Percentiles rank a stretch among this genome's conserved stretches.
Conservation (phyloP, 352 stramenopile genomes). For the Globisporangium orthogonon region DNA sequence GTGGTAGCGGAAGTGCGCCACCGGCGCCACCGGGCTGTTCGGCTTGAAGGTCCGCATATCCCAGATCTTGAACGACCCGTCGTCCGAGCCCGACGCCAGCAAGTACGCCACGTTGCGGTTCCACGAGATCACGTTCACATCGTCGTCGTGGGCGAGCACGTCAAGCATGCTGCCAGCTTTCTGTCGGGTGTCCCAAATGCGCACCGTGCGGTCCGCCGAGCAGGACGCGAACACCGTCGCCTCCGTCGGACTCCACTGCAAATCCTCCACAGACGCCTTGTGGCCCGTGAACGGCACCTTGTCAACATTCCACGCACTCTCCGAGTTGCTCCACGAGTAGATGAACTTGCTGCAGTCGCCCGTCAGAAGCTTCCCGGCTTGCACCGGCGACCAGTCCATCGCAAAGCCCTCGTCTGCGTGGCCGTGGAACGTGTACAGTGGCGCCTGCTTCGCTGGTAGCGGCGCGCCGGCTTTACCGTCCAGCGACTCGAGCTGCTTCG, state of each 20-base stretch:
- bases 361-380: conserved; percentile 88
- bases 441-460: conserved; percentile 46
- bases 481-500: conserved; percentile 84
- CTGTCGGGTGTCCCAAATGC: conserved; percentile 97
- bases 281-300: conserved; percentile 90
- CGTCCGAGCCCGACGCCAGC: conserved; percentile 95
- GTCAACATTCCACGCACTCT: conserved; percentile 80
- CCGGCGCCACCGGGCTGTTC: conserved; percentile 85
- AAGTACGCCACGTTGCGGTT: conserved; percentile 97
- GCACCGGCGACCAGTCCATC: conserved; percentile 95
- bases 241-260: conserved; percentile 98
- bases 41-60: conserved; percentile 93
- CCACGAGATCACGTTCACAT: conserved; percentile 99
- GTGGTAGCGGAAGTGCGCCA: conserved; percentile 95
- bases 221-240: conserved; percentile 94
- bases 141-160: conserved; percentile 90
- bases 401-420: conserved; percentile 97
- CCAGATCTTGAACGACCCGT: conserved; percentile 97
- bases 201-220: conserved; percentile 91
- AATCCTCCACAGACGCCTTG: conserved; percentile 93
- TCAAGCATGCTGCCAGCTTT: conserved; percentile 92
- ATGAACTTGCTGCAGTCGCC: conserved; percentile 97
- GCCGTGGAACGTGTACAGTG: conserved; percentile 92
- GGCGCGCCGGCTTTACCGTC: conserved; percentile 66
- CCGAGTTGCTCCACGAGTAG: conserved; percentile 89